Conservation (phyloP, 805 yeast genomes). For the Myxozyma monticola region DNA sequence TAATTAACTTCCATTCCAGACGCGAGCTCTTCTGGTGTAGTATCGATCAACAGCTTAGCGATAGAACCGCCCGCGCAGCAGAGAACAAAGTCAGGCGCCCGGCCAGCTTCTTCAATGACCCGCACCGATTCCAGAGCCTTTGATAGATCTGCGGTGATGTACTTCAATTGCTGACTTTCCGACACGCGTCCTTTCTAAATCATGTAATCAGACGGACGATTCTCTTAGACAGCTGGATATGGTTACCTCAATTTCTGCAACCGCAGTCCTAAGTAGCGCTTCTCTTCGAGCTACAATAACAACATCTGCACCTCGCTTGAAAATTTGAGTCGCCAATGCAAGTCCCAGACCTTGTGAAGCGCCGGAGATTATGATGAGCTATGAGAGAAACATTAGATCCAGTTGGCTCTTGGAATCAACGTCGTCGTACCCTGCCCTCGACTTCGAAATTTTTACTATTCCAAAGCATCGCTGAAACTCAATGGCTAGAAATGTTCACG, state of each 20-base stretch:
- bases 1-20: slow-evolving; percentile 70
- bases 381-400: slow-evolving; percentile 32
- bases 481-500: too few species aligned
- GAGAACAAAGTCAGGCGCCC: slow-evolving; percentile 67
- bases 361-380: slow-evolving; percentile 75
- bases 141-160: slow-evolving; percentile 66
- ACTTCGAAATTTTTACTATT: background rate
- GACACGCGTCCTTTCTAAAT: slow-evolving; percentile 33
- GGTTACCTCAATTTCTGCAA: slow-evolving; percentile 44
- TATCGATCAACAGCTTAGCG: slow-evolving; percentile 75
- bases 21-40: slow-evolving; percentile 57
- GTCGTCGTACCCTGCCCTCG: background rate
- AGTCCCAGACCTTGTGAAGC: slow-evolving; percentile 94
- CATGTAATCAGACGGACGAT: background rate
- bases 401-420: background rate
- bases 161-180: slow-evolving; percentile 42
- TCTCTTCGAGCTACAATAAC: slow-evolving; percentile 77
- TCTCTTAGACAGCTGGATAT: background rate
- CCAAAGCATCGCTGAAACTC: too few species aligned
- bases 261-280: slow-evolving; percentile 54
- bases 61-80: slow-evolving; percentile 63
- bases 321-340: slow-evolving; percentile 64
- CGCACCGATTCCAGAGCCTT: slow-evolving; percentile 51
- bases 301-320: slow-evolving; percentile 59
- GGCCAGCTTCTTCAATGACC: slow-evolving; percentile 44